Conservation (phyloP, 345 rosid species). For the Sisymbrium altissimum region DNA sequence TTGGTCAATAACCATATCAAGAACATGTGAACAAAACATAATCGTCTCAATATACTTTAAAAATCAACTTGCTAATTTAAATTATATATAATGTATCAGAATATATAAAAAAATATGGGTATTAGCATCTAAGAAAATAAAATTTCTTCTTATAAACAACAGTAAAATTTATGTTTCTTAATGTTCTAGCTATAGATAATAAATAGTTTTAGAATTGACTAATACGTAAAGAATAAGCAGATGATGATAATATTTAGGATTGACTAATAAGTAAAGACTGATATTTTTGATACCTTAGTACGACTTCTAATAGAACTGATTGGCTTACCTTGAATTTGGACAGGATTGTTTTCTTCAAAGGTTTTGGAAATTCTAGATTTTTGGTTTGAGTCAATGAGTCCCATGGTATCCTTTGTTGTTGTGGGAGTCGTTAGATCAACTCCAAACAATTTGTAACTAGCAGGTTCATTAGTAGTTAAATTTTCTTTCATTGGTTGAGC, state of each 20-base stretch:
- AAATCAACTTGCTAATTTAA: no score
- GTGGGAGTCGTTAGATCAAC: constrained; percentile 42
- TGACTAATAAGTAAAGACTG: no score
- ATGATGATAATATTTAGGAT: no score
- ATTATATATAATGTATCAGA: neutral
- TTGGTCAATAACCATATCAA: neutral
- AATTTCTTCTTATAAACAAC: neutral
- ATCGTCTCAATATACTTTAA: no score
- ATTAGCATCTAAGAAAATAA: neutral
- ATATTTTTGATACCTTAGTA: no score
- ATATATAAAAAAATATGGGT: neutral
- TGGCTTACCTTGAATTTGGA: no score
- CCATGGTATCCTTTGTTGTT: neutral
- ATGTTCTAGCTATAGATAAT: neutral
- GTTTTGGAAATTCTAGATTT: constrained; percentile 22
- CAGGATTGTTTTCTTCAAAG: no score
- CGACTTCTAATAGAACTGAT: no score
- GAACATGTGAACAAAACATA: neutral
- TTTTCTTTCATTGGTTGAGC: neutral
- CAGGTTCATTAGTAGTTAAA: constrained; percentile 21
- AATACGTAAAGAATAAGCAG: neutral
- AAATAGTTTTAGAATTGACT: neutral
- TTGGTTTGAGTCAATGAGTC: constrained; percentile 3
- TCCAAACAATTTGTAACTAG: constrained; percentile 49
- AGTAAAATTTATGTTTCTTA: neutral